Evolutionary conservation across 1,284 basidiomycete species (phyloP), one percentile per base, ranked within the genome.

Genomic region (Ganoderma lucidum): DNA sequence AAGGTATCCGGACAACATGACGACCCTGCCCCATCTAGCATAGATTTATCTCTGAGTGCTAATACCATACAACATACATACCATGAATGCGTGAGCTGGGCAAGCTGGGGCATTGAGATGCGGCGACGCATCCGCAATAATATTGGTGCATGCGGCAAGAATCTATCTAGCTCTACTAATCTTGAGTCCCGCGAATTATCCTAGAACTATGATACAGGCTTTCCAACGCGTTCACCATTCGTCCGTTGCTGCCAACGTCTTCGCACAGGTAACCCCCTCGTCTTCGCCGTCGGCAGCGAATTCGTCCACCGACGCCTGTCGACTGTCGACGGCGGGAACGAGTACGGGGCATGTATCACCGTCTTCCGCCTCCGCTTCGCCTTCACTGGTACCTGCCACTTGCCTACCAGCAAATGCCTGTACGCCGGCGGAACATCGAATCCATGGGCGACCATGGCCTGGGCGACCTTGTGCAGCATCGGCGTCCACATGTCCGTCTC

Each of bases 351-450:
- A 12, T 70, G 68, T 58, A 76, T 74, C 45, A 71, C 59, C 6
- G 35, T 15, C 0, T 65, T 45, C 0, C 65, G 58, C 15, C 70
- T 66, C 5, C 68, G 66, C 42, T 59, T 66, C 35, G 60, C 71
- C 44, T 69, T 65, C 64, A 75, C 72, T 6, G 73, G 74, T 32
- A 66, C 65, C n/a, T 70, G 51, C 71, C 66, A 70, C 30, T 75
- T 79, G n/a, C 85, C 84, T 48, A 87, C 75, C 64, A 88, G 83
- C 53, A 86, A 63, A 67, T 83, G 78, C 48, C 79, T 80, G 71
- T 86, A 83, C 1, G 82, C 84, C 19, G 80, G 63, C 0, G 90
- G 90, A 17, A 90, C 71, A 6, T 81, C 71, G 68, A 82, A 85
- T 6, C 88, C 88, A 44, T 79, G 77, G 3, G 75, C 71, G 3